Percentiles rank a stretch among this genome's conserved stretches.
Conservation (phyloP, 2,329 filamentous ascomycete genomes). For the Colletotrichum destructivum region DNA sequence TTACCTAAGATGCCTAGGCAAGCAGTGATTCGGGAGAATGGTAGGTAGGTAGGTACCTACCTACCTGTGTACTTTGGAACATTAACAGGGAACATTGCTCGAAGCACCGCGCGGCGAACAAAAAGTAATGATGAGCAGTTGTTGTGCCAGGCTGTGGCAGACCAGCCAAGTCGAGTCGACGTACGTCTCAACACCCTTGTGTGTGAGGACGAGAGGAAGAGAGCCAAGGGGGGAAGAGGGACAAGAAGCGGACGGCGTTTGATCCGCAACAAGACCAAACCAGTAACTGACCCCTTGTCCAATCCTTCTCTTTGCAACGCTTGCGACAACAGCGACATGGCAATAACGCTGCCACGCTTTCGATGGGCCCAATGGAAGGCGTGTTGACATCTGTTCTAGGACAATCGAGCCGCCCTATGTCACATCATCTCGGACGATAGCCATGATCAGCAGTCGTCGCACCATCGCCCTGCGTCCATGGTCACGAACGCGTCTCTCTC, state of each 20-base stretch:
- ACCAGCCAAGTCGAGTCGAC: background rate
- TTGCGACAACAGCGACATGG: constrained; percentile 19
- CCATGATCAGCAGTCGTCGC: constrained; percentile 8
- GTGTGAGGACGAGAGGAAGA: background rate
- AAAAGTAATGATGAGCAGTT: background rate
- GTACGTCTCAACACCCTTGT: background rate
- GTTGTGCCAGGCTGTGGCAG: background rate
- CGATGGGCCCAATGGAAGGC: background rate
- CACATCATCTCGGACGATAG: constrained; percentile 26
- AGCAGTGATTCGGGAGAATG: too few relatives aligned
- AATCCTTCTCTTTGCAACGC: constrained; percentile 21
- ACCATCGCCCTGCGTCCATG: background rate
- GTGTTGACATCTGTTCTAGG: background rate
- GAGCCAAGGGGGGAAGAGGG: too few relatives aligned
- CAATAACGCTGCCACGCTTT: background rate
- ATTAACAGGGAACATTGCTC: too few relatives aligned
- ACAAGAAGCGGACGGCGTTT: constrained; percentile 38
- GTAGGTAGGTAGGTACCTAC: too few relatives aligned
- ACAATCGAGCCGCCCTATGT: constrained; percentile 2
- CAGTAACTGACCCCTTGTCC: constrained; percentile 17
- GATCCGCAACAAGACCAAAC: constrained; percentile 44
- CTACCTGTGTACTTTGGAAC: too few relatives aligned
- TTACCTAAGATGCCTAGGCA: too few relatives aligned
- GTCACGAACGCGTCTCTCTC: background rate
- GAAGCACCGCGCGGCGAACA: too few relatives aligned